Base-by-base conservation (phyloP, 352 stramenopile genomes). In the Phytophthora pseudosyringae region DNA sequence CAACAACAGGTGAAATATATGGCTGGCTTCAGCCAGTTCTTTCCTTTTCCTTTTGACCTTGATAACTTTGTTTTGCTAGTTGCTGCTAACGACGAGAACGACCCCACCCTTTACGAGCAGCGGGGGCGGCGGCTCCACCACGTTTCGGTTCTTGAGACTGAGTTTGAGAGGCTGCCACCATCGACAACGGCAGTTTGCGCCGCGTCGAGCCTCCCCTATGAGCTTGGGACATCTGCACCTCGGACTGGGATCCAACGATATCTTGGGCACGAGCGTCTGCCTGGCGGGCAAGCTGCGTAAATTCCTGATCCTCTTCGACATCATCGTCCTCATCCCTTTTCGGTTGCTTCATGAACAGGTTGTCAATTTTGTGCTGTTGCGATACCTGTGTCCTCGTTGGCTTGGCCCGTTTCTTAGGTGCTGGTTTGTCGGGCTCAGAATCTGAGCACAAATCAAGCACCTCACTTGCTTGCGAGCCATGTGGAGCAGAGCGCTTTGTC, bases 161-260 rank as follows among this genome's bases (percentile, higher is more conserved):
- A 29, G 73, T 75, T 55, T 91, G 83, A 7, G 83, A 93, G 7
- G 71, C 64, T 41, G 76, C 59, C 0, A 84, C 44, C 84, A 91
- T 91, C 11, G 84, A 93, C 67, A 93, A 39, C 28, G 84, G 84
- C 33, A 93, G 56, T 53, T 89, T 93, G 47, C 84, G 80, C 4
- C 85, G 77, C 43, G 83, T 86, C 12, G 47, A 52, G 16, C 32
- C 26, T 62, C 50, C 51, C 11, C 21, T 57, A 33, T 57, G 36
- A 21, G 54, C 53, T 61, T 80, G 69, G 3, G 72, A 69, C 28
- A 64, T 57, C 43, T 88, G 74, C 18, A 70, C 79, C 43, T 82
- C 67, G n/a, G 78, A 76, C 33, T 88, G 66, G 18, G 68, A 72
- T 43, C 45, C 50, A 36, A 74, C 52, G 36, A 59, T 61, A 48